Base-by-base conservation (phyloP, 2,329 filamentous ascomycete species). In the Aureobasidium sp. region DNA sequence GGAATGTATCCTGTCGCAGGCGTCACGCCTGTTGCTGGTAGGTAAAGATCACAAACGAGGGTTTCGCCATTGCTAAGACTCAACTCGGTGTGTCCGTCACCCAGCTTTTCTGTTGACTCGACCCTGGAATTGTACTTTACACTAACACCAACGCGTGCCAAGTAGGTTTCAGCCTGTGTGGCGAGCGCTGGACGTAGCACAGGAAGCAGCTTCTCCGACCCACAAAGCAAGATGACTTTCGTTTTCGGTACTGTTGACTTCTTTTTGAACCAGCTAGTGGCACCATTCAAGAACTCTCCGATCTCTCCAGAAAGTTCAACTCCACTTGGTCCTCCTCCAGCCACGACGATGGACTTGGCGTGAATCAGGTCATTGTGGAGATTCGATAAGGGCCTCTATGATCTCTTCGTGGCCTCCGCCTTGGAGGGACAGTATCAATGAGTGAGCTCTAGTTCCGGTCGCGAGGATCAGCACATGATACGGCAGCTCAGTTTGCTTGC, bases 381-480 rank as follows among this genome's bases (percentile, higher is more conserved):
- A 4, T 70, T 67, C 11, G 67, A 64, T 57, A 78, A 78, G 66
- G 0, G 71, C 70, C 36, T 66, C 67, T 57, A 66, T 60, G 1
- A 72, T 68, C 30, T 69, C 67, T 15, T 66, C 69, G 53, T 72
- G 66, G 30, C 75, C 68, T 11, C 68, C 64, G 37, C 72, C 75
- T 45, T 77, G 75, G 13, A 75, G 69, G 29, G 79, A 79, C 57
- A 80, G 73, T 3, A 76, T 70, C 0, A 77, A 73, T 30, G 77
- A 73, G 10, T 74, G 69, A 1, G 81, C 80, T 13, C 68, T 75
- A 42, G 78, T 78, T 8, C 83, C 83, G 0, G 81, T 83, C 9
- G 82, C 81, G 62, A 85, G 78, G 53, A 85, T 73, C 3, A 85
- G 74, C n/a, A 80, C 78, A 65, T 83, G 77, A 68, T 81, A 85